Percentiles rank a stretch among this genome's conserved stretches.
phyloP scores from a whole-genome alignment of 2,329 filamentous ascomycete genomes.

The Chalara sp. region DNA sequence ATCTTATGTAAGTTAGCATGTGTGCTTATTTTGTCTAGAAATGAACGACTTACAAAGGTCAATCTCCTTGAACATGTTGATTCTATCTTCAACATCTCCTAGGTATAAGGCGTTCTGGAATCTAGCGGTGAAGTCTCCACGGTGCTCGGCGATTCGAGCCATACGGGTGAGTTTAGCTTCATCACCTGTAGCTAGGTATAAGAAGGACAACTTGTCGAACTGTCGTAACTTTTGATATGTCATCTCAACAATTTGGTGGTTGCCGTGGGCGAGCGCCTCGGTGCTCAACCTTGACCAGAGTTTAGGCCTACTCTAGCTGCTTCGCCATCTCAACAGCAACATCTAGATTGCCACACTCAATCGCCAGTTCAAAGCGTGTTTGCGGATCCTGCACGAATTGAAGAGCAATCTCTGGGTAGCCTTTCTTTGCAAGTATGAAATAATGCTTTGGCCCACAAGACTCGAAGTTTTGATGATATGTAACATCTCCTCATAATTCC shows the following conservation, averaged over 20 bases:
- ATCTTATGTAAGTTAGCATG: conserved; percentile 43
- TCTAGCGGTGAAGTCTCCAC: conserved; percentile 89
- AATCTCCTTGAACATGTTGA: conserved; percentile 99
- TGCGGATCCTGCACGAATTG: conserved; percentile 98
- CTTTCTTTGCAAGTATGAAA: conserved; percentile 97
- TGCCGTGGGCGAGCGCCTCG: conserved; percentile 89
- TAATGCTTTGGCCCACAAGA: conserved; percentile 96
- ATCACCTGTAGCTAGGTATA: conserved; percentile 90
- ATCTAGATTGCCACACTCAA: conserved; percentile 96
- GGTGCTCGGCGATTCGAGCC: conserved; percentile 98
- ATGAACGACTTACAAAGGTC: conserved; percentile 63
- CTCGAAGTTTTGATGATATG: conserved; percentile 97
- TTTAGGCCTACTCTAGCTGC: conserved; percentile 84
- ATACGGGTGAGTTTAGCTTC: conserved; percentile 87
- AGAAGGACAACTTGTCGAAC: conserved; percentile 97
- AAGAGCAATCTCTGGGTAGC: conserved; percentile 94
- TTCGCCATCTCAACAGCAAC: conserved; percentile 98
- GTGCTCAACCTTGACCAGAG: conserved; percentile 80
- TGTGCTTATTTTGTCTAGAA: background rate
- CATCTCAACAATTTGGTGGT: conserved; percentile 97
- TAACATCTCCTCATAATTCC: conserved; percentile 98
- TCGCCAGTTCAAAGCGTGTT: conserved; percentile 91
- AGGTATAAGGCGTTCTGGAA: conserved; percentile 96
- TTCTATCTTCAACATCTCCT: conserved; percentile 84
- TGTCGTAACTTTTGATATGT: conserved; percentile 95